phyloP scores from a whole-genome alignment of 2,329 filamentous ascomycete genomes.

The Erysiphe pulchra region DNA sequence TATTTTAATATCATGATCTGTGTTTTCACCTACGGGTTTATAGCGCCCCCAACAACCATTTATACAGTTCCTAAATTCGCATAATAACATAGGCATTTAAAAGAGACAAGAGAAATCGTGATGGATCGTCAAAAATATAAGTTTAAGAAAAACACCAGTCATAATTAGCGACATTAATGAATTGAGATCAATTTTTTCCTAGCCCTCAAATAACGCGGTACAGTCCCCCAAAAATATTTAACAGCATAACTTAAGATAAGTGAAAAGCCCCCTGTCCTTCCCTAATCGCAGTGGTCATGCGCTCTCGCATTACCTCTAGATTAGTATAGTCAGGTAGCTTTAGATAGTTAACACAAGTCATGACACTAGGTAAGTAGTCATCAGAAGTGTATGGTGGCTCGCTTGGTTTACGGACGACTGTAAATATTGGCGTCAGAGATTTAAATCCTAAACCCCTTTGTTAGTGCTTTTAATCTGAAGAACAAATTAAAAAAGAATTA shows the following conservation, averaged over 20 bases:
- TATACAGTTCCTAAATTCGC: too few relatives aligned
- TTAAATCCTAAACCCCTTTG: slow-evolving; percentile 48
- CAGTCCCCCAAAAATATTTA: background rate
- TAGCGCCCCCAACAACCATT: too few relatives aligned
- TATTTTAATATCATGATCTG: too few relatives aligned
- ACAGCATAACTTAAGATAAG: slow-evolving; percentile 34
- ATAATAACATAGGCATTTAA: too few relatives aligned
- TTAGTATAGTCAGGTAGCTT: slow-evolving; percentile 87
- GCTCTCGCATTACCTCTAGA: slow-evolving; percentile 49
- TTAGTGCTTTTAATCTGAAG: slow-evolving; percentile 12
- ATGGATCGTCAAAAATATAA: background rate
- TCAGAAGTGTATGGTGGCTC: slow-evolving; percentile 83
- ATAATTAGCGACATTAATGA: background rate
- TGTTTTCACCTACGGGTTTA: too few relatives aligned
- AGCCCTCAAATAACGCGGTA: background rate
- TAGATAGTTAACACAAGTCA: slow-evolving; percentile 98
- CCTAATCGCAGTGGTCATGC: slow-evolving; percentile 62
- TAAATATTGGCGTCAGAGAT: slow-evolving; percentile 91
- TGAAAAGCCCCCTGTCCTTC: slow-evolving; percentile 98
- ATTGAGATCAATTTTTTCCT: background rate
- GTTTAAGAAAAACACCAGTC: background rate
- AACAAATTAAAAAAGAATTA: slow-evolving; percentile 4
- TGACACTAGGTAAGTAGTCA: slow-evolving; percentile 96
- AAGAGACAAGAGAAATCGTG: background rate
- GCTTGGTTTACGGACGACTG: slow-evolving; percentile 95